Percentiles rank a stretch among this genome's conserved stretches.
These are phyloP conservation scores for Tetradesmus obliquus DNA, from an alignment of 139 green algal genomes.

Conservation along the genomic window DNA sequence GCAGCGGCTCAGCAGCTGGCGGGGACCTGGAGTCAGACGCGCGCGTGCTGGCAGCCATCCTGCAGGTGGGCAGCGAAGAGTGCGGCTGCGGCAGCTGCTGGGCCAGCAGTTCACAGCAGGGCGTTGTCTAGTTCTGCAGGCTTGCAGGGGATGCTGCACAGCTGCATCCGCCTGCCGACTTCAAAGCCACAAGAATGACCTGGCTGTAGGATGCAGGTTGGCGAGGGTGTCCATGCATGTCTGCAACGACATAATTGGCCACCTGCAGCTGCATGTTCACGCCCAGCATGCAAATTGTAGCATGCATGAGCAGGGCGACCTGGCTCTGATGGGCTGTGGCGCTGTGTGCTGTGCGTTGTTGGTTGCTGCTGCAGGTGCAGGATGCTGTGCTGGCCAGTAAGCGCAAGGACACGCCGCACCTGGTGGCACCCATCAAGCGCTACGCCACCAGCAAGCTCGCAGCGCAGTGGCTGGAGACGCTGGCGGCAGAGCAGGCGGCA, in stretches of 20 bases:
- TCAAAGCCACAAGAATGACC: too few relatives aligned
- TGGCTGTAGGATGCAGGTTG: too few relatives aligned
- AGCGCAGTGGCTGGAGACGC: conserved; percentile 47
- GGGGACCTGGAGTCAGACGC: conserved; percentile 57
- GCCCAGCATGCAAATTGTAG: too few relatives aligned
- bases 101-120: too few relatives aligned
- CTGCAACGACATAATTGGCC: neutral
- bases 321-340: too few relatives aligned
- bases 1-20: neutral
- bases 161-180: too few relatives aligned
- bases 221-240: neutral
- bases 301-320: too few relatives aligned
- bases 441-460: conserved; percentile 48
- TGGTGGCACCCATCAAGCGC: conserved; percentile 26
- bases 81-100: neutral
- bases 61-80: conserved; percentile 46
- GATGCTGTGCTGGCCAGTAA: conserved; percentile 58
- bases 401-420: conserved; percentile 50
- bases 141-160: too few relatives aligned
- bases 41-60: conserved; percentile 49
- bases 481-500: conserved; percentile 40
- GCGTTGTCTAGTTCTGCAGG: too few relatives aligned
- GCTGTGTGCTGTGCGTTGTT: neutral
- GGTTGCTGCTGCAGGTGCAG: conserved; percentile 51
- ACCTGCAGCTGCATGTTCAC: neutral